These are phyloP conservation scores for Penicillium oxalicum DNA, from an alignment of 2,329 filamentous ascomycete species.

Conservation along the genomic window DNA sequence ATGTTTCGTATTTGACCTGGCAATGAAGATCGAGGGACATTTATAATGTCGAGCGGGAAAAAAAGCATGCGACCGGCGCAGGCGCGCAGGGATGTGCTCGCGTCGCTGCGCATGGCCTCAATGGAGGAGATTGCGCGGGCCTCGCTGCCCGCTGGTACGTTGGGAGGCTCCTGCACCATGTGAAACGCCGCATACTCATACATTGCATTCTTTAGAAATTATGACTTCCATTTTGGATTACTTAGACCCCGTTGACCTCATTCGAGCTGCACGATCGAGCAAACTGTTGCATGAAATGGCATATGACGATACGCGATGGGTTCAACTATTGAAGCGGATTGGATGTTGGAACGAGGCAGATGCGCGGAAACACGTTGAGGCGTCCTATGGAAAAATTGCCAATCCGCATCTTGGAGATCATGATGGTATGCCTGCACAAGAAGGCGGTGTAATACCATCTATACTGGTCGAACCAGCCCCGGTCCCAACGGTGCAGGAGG, in stretches of 20 bases:
- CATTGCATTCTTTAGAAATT: constrained; percentile 57
- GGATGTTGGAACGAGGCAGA: constrained; percentile 87
- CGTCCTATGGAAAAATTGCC: constrained; percentile 44
- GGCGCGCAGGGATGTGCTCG: constrained; percentile 55
- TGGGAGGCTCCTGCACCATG: background rate
- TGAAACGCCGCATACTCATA: background rate
- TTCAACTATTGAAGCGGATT: constrained; percentile 77
- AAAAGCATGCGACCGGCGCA: constrained; percentile 34
- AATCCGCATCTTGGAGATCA: constrained; percentile 23
- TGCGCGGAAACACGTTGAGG: constrained; percentile 73
- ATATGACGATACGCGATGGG: constrained; percentile 95
- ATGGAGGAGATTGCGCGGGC: constrained; percentile 70
- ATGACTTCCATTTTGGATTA: constrained; percentile 84
- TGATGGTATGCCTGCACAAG: constrained; percentile 20
- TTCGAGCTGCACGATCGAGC: constrained; percentile 78
- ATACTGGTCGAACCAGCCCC: constrained; percentile 15
- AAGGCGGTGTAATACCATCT: constrained; percentile 10
- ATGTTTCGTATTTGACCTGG: constrained; percentile 10
- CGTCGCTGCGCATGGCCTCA: constrained; percentile 70
- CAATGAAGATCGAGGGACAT: constrained; percentile 23
- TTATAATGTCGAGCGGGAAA: constrained; percentile 46
- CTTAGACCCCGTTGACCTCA: constrained; percentile 75
- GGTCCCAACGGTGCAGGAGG: constrained; percentile 25
- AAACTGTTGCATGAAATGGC: constrained; percentile 94
- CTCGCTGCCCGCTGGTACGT: constrained; percentile 71